Base-by-base conservation (phyloP, 116 monocot species). In the Dioscorea cayenensis region DNA sequence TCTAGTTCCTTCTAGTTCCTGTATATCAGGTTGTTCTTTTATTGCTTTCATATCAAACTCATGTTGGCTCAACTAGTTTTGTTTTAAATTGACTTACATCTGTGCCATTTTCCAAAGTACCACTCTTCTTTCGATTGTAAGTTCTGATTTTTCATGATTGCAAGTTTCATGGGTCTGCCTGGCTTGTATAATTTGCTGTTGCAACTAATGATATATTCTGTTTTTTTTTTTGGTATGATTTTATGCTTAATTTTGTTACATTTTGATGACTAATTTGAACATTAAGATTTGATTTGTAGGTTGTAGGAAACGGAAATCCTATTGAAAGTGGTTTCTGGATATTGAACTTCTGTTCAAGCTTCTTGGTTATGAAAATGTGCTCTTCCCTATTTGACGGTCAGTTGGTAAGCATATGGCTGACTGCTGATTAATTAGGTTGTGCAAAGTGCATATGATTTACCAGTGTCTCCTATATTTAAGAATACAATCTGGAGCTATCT, bases 261-360 rank as follows among this genome's bases (percentile, higher is more conserved):
- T 52, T 62, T 25, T 62, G 18, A 11, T 62, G 61, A 21, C 25
- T 22, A 21, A 25, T 62, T 22, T 62, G 61, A 65, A 32, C 8
- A 35, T 65, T 29, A 2, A 14, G 29, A 28, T 65, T 36, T 36
- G 14, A 65, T 48, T 32, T 9, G 23, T 74, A 99, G 97, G 97
- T 99, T 4, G 85, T 99, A 69, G 94, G 90, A 87, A 90, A 93
- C 89, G 97, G 97, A 80, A 89, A 93, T 91, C 83, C 86, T 21
- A 67, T 43, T 66, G 94, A 86, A 81, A 83, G 94, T 99, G 97
- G 97, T 91, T 99, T 82, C 81, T 84, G 36, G 90, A 99, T 73
- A 93, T 99, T 77, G 94, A 99, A 67, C 88, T 94, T 5, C 78
- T 99, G 27, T 99, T 99, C 76, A 93, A 94, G 76, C 97, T 93